phyloP scores from a whole-genome alignment of 2,329 filamentous ascomycete species.

The Diaporthe caulivora region DNA sequence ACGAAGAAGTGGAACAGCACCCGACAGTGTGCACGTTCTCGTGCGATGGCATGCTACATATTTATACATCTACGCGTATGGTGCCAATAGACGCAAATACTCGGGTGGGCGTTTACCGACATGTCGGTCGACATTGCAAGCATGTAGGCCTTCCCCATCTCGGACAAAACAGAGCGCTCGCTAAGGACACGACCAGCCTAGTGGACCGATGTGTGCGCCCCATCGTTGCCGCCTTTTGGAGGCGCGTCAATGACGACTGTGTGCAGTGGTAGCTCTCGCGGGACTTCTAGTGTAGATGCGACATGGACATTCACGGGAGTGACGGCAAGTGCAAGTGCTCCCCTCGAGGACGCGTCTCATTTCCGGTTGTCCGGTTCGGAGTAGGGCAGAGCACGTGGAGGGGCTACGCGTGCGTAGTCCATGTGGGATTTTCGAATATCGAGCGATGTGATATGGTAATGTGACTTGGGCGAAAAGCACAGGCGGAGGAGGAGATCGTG shows the following conservation, averaged over 20 bases:
- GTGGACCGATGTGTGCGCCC: not conserved
- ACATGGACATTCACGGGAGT: not conserved
- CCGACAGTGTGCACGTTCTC: not conserved
- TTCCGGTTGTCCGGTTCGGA: conserved; percentile 14
- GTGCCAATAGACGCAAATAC: not conserved
- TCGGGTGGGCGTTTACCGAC: not conserved
- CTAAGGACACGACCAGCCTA: not conserved
- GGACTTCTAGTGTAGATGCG: not conserved
- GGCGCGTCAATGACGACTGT: not conserved
- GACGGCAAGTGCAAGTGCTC: not conserved
- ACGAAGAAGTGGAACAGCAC: not conserved
- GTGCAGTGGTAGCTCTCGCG: conserved; percentile 15
- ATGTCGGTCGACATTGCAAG: not conserved
- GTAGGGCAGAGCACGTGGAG: not conserved
- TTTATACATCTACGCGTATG: not conserved
- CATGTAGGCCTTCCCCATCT: not conserved
- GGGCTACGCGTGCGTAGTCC: not conserved
- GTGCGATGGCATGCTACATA: not conserved
- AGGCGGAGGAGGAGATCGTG: not conserved
- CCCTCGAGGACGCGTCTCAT: not conserved
- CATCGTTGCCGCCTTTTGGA: conserved; percentile 2
- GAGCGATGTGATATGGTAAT: not conserved
- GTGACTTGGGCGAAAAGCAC: not conserved
- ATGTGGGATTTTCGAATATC: too few relatives aligned
- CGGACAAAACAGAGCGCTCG: not conserved